Base-by-base conservation (phyloP, 345 rosid genomes). In the Eucalyptus regnans region DNA sequence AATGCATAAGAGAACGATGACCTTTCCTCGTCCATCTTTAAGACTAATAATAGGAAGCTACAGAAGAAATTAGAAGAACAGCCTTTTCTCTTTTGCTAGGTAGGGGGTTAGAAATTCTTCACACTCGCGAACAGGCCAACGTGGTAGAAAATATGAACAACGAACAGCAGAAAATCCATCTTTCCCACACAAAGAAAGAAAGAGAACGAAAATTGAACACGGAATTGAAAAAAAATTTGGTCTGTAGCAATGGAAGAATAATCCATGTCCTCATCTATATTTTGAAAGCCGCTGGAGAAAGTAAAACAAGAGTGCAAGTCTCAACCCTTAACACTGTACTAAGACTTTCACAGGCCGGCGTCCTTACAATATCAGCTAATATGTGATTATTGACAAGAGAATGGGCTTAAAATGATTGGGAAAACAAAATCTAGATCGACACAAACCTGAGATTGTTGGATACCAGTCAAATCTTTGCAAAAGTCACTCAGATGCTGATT, bases 391-490 rank as follows among this genome's bases (percentile, higher is more conserved):
- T 33, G 33, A 66, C 41, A 66, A 66, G 41, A 68, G 25, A 49
- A 86, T 11, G 50, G 16, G 60, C 48, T 56, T 56, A 48, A 25
- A 89, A 46, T 62, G 83, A 27, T 48, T 5, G 54, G 60, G 56
- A 86, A 87, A 22, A 58, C 51, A 29, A 33, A 12, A 83, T 43
- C 17, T 25, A n/a, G 29, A 71, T 86, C 48, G 25, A 44, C 52
- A 54, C 88, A 52, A 71, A 93, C 94, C 94, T 93, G 94, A 56
- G 88, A 91, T 92, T 93, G 94, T 90, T 92, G 92, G 91, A 93
- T 92, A 81, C 94, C 94, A 43, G 94, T 93, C 90, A 93, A 91
- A 87, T 93, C 92, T 89, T 92, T 92, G 91, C 94, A 93, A 88
- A 93, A 93, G 76, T 93, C 94, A 89, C 91, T 92, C 54, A 93